A percentile compares a stretch with the other conserved stretches of the same genome.
phyloP scores from a whole-genome alignment of 345 rosid genomes.

The Lumnitzera racemosa region DNA sequence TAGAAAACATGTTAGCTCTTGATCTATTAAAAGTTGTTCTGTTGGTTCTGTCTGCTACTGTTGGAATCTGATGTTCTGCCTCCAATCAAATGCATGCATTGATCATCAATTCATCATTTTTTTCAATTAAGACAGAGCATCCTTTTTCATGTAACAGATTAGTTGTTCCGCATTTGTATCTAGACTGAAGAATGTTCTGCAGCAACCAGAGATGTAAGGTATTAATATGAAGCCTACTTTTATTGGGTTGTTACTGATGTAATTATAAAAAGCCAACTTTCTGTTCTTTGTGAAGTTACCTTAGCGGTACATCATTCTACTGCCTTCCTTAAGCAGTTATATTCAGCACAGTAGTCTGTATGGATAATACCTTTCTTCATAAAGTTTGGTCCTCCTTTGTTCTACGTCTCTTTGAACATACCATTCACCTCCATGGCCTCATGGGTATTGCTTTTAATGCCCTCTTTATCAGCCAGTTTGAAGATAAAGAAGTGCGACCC shows the following conservation, averaged over 20 bases:
- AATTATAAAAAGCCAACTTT: neutral
- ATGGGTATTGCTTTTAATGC: neutral
- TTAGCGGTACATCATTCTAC: no score
- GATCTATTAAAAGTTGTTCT: neutral
- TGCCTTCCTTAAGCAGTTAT: no score
- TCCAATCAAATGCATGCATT: no score
- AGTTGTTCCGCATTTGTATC: slow-evolving; percentile 1
- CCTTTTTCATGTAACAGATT: slow-evolving; percentile 1
- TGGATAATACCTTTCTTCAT: no score
- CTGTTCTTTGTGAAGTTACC: no score
- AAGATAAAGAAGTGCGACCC: slow-evolving; percentile 8
- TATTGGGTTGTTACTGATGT: neutral
- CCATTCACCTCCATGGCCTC: neutral
- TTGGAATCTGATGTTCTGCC: no score
- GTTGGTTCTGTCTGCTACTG: no score
- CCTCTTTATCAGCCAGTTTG: slow-evolving; percentile 8
- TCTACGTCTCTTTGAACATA: neutral
- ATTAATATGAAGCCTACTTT: slow-evolving; percentile 8
- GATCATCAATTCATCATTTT: neutral
- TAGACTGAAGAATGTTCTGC: slow-evolving; percentile 28
- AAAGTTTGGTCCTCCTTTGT: neutral
- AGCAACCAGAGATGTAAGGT: slow-evolving; percentile 31
- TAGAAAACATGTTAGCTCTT: slow-evolving; percentile 1
- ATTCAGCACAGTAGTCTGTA: no score
- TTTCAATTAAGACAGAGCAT: neutral